Conservation (phyloP, 441 rosid species). For the Erodium moschatum region DNA sequence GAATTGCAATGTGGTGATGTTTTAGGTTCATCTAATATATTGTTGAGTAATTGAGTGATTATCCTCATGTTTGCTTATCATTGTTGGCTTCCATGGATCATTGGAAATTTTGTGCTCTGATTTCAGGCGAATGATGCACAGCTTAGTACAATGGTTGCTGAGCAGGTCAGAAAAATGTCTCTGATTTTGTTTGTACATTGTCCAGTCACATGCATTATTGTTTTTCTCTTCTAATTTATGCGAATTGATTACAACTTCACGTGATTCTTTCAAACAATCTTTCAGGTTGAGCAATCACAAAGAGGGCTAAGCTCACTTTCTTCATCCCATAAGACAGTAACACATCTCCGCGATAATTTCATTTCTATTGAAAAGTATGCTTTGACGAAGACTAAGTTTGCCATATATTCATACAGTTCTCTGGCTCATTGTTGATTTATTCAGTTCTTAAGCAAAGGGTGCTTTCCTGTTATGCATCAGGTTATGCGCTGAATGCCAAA, state of each 20-base stretch:
- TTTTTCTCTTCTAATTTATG: neutral
- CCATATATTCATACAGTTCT: neutral
- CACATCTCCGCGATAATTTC: conserved; percentile 70
- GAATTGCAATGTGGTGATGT: neutral
- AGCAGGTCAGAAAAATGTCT: conserved; percentile 46
- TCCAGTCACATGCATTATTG: neutral
- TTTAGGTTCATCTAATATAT: neutral
- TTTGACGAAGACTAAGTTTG: neutral
- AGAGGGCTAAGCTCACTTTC: conserved; percentile 68
- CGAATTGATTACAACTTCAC: neutral
- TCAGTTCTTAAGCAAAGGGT: neutral
- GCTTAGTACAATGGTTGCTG: conserved; percentile 97
- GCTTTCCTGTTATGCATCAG: conserved; percentile 30
- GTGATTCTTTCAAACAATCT: conserved; percentile 5
- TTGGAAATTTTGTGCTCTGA: conserved; percentile 12
- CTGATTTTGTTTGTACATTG: neutral
- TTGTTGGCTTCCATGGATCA: neutral
- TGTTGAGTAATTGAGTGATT: neutral
- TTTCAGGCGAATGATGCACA: conserved; percentile 92
- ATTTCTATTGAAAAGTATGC: conserved; percentile 70
- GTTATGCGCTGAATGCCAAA: conserved; percentile 92
- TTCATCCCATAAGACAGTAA: conserved; percentile 62
- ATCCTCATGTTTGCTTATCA: neutral
- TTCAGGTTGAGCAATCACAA: conserved; percentile 90
- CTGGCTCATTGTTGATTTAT: neutral